phyloP scores from a whole-genome alignment of 495 filamentous ascomycete species.

The Xylaria palmicola region DNA sequence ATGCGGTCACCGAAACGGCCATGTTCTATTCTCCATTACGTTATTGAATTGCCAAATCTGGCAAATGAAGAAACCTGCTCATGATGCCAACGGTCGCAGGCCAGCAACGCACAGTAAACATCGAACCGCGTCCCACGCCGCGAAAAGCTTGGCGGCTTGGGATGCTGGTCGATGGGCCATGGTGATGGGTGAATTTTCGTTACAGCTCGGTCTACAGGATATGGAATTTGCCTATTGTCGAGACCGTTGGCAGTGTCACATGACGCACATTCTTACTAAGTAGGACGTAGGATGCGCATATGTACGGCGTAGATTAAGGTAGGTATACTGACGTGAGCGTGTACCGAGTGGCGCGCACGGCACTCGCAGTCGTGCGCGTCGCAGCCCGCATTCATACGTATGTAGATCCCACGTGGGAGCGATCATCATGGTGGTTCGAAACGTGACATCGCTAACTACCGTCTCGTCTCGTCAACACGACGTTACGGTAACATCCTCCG shows the following conservation, averaged over 20 bases:
- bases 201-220: too few relatives aligned
- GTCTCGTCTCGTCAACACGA: too few relatives aligned
- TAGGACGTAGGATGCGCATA: too few relatives aligned
- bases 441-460: too few relatives aligned
- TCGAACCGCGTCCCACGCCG: background rate
- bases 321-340: background rate
- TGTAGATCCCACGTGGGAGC: background rate
- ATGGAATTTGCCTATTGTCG: too few relatives aligned
- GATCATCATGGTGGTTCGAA: background rate
- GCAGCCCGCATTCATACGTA: too few relatives aligned
- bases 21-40: background rate
- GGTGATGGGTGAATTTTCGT: too few relatives aligned
- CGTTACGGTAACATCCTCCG: background rate
- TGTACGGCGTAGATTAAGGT: too few relatives aligned
- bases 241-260: too few relatives aligned
- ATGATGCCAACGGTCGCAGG: background rate
- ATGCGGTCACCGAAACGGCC: background rate
- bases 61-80: background rate
- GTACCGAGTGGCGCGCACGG: too few relatives aligned
- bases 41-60: background rate
- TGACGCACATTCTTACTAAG: too few relatives aligned
- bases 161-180: background rate
- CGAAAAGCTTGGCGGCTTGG: slow-evolving; percentile 1
- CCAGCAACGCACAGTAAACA: slow-evolving; percentile 10
- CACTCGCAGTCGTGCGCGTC: too few relatives aligned